Evolutionary conservation across 306 rosid species (phyloP), one percentile per base, ranked within the genome.

Genomic region (Prunus dulcis): DNA sequence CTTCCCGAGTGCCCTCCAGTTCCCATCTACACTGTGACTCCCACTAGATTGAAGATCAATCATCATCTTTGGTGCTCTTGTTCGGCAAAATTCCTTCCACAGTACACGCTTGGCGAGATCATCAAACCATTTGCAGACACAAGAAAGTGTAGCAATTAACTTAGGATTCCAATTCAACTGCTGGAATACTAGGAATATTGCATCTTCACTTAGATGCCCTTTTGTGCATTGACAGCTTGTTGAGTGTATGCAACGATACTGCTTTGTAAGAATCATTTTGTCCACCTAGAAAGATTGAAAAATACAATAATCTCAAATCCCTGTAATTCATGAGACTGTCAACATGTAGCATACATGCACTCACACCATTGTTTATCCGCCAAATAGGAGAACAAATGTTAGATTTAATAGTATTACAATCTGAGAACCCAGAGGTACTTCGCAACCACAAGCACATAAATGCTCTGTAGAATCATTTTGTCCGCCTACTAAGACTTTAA

Each of bases 1-100:
- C 86, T 89, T 95, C 78, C 91, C 99, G 3, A 95, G 86, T 52
- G 99, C 96, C 69, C 97, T 89, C 99, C 99, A 95, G 87, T 87
- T 95, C 43, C 99, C 97, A 82, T 95, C 99, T 22, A 89, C 84
- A 60, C 85, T 92, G 86, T 95, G 97, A 82, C 97, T 95, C 67
- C 99, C 97, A 72, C 86, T 82, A 60, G 93, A 86, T 71, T 95
- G 97, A 60, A 95, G 86, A 88, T 95, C 99, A 81, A 82, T 77
- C 99, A 95, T 95, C 96, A 95, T 92, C 88, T 89, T 95, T 3
- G 97, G 97, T 76, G 97, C 97, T 81, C 99, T 85, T 14, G 93
- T 88, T 53, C 82, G 85, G 79, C 97, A 95, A 84, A 95, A 95
- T 80, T 92, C 97, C 82, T 95, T 95, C 99, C 99, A 95, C 45